Conservation (phyloP, 768 basidiomycete species). For the Leucosporidium scottii region DNA sequence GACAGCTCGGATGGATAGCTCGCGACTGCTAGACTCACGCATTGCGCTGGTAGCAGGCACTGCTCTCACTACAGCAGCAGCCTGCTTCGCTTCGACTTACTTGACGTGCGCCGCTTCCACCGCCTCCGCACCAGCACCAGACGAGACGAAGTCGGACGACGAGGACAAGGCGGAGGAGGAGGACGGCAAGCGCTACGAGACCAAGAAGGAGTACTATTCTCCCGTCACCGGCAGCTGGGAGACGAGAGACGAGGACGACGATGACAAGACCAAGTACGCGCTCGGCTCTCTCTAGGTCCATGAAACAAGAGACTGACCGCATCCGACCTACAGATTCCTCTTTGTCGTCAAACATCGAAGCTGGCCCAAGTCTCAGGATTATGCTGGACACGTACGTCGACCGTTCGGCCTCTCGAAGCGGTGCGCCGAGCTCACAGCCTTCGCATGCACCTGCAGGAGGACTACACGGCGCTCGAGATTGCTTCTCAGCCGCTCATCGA, state of each 20-base stretch:
- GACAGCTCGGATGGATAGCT: too few relatives aligned
- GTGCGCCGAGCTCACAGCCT: too few relatives aligned
- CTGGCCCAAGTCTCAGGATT: constrained; percentile 3
- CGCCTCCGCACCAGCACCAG: too few relatives aligned
- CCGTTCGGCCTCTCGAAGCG: too few relatives aligned
- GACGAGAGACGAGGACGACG: background rate
- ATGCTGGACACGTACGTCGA: background rate
- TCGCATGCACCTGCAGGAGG: background rate
- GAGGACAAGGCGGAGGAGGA: background rate
- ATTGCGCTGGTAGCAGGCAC: background rate
- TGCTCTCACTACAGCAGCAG: background rate
- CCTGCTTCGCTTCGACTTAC: too few relatives aligned
- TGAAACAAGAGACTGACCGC: background rate
- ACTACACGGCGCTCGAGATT: constrained; percentile 1
- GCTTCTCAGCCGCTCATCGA: background rate
- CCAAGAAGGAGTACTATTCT: background rate
- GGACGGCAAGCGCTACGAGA: background rate
- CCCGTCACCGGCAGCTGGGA: background rate
- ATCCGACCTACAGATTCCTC: background rate
- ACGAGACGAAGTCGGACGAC: background rate
- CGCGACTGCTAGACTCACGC: too few relatives aligned
- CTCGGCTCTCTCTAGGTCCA: too few relatives aligned
- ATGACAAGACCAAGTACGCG: background rate
- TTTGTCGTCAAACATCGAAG: background rate
- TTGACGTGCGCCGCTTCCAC: too few relatives aligned